Percentiles rank a stretch among this genome's conserved stretches.
Conservation (phyloP, 495 filamentous ascomycete species). For the Penicillium lagena region DNA sequence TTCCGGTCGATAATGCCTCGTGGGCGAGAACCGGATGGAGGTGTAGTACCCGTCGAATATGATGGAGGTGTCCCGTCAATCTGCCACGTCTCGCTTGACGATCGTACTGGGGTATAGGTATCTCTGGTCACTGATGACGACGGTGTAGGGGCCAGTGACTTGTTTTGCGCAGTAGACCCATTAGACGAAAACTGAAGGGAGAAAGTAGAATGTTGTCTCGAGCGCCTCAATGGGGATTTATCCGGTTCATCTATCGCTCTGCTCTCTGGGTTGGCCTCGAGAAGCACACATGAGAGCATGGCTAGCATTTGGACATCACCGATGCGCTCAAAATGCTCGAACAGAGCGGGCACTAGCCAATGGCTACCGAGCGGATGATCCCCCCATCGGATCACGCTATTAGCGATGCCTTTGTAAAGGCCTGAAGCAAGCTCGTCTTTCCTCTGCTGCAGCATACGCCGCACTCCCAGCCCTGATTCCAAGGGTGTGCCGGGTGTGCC, state of each 20-base stretch:
- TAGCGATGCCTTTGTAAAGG: constrained; percentile 17
- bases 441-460: constrained; percentile 6
- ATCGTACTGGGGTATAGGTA: constrained; percentile 50
- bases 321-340: constrained; percentile 70
- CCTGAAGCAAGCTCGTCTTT: constrained; percentile 12
- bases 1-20: constrained; percentile 27
- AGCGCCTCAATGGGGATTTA: too few species aligned
- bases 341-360: constrained; percentile 59
- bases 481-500: constrained; percentile 22
- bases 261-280: constrained; percentile 46
- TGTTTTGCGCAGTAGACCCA: constrained; percentile 19
- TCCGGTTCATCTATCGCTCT: constrained; percentile 1
- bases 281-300: constrained; percentile 87
- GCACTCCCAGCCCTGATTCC: constrained; percentile 38
- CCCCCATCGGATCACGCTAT: constrained; percentile 76
- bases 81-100: constrained; percentile 34
- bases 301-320: constrained; percentile 91
- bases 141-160: constrained; percentile 26
- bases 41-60: constrained; percentile 56
- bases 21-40: constrained; percentile 42
- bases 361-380: constrained; percentile 69
- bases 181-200: constrained; percentile 26
- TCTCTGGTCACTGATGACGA: constrained; percentile 54
- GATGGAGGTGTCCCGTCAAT: constrained; percentile 44
- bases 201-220: constrained; percentile 2